Evolutionary conservation across 805 yeast species (phyloP).

Genomic region (Spathaspora sp.): DNA sequence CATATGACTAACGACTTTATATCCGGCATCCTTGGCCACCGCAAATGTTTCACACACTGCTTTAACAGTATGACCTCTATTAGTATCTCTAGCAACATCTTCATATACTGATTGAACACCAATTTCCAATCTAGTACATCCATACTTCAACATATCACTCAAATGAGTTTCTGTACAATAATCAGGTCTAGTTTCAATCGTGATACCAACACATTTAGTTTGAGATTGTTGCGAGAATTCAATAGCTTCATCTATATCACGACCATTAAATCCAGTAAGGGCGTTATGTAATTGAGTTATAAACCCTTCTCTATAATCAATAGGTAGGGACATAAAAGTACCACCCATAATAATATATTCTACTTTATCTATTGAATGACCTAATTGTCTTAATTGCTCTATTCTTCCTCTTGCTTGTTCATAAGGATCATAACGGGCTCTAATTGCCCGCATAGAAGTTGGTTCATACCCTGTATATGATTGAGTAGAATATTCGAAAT

Average conservation of each 20-base stretch:
- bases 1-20: constrained; percentile 97
- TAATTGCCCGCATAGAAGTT: constrained; percentile 97
- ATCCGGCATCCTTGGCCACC: constrained; percentile 96
- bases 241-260: constrained; percentile 86
- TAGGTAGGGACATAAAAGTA: constrained; percentile 92
- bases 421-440: constrained; percentile 97
- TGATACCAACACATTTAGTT: constrained; percentile 97
- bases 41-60: constrained; percentile 95
- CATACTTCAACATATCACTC: constrained; percentile 92
- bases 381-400: constrained; percentile 91
- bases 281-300: constrained; percentile 93
- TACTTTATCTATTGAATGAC: constrained; percentile 95
- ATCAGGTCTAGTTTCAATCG: constrained; percentile 97
- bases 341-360: constrained; percentile 99
- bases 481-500: constrained; percentile 96
- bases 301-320: constrained; percentile 84
- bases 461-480: constrained; percentile 99
- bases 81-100: constrained; percentile 97
- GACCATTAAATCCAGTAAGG: constrained; percentile 85
- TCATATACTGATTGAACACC: constrained; percentile 98
- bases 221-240: constrained; percentile 86
- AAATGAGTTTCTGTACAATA: constrained; percentile 95
- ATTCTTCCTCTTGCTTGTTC: constrained; percentile 98
- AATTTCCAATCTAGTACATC: constrained; percentile 93
- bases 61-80: constrained; percentile 95